These are phyloP conservation scores for Venturia nashicola DNA, from an alignment of 2,329 filamentous ascomycete species.

Conservation along the genomic window DNA sequence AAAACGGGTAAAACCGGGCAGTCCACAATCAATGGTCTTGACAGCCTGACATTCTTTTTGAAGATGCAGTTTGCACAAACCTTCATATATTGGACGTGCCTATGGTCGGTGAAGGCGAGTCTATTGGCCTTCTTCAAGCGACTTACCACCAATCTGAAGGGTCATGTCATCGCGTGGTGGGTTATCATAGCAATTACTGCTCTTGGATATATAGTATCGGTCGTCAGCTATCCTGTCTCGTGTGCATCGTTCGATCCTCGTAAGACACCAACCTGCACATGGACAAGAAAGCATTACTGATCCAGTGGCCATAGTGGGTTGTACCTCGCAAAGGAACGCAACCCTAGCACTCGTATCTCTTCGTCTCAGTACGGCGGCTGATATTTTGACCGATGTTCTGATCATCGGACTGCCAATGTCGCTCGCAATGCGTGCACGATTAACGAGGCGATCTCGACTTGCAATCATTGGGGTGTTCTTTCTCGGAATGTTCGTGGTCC, in stretches of 20 bases:
- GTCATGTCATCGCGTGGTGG: conserved; percentile 15
- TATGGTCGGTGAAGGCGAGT: conserved; percentile 16
- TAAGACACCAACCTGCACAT: neutral
- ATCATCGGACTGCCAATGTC: conserved; percentile 12
- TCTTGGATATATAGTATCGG: conserved; percentile 11
- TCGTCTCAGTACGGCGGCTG: conserved; percentile 13
- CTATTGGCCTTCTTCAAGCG: conserved; percentile 15
- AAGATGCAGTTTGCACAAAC: conserved; percentile 15
- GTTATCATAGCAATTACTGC: conserved; percentile 12
- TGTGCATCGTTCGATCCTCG: conserved; percentile 12
- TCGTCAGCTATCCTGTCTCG: conserved; percentile 13
- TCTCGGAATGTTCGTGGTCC: conserved; percentile 15
- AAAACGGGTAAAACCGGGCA: neutral
- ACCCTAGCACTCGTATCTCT: conserved; percentile 11
- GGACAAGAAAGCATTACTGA: neutral
- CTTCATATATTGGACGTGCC: conserved; percentile 15
- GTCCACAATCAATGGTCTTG: neutral
- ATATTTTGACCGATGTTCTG: conserved; percentile 14
- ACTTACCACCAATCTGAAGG: conserved; percentile 8
- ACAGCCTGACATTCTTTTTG: conserved; percentile 9
- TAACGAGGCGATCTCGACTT: conserved; percentile 6
- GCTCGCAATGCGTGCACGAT: conserved; percentile 2
- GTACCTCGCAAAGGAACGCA: conserved; percentile 8
- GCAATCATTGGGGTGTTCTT: conserved; percentile 14
- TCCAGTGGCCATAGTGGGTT: conserved; percentile 2